Evolutionary conservation across 345 rosid genomes (phyloP), one percentile per base, ranked within the genome.

Genomic region (Pistacia vera): DNA sequence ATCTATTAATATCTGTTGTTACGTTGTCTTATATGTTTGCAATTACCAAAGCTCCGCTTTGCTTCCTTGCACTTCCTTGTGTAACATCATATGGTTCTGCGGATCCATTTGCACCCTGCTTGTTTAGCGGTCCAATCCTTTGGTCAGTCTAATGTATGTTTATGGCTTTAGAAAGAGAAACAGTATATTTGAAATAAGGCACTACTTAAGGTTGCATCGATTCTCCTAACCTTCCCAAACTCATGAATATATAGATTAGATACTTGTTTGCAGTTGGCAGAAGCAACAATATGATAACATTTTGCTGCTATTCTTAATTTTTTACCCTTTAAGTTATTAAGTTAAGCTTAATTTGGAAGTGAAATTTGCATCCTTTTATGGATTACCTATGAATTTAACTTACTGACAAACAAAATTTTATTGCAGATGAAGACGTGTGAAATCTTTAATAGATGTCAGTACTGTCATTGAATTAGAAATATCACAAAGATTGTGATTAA

Each of bases 351-450:
- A 28, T 33, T 13, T 62, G 20, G 46, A 36, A 63, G 64, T 30
- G 51, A 18, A 63, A 30, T 67, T 48, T 30, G 77, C 64, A 63
- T 36, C 48, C 22, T 60, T 68, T n/a, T 25, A 25, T 68, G 71
- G 65, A 61, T 41, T 73, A 12, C 28, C 11, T 11, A 25, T 69
- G 8, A 55, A 6, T 56, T 41, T 41, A 6, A 22, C n/a, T 30
- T 49, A 11, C 41, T 70, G 28, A 44, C 56, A 41, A n/a, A 64
- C 38, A 68, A 25, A 71, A 16, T 30, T 66, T 66, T 30, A 7
- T 68, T 75, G 3, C 81, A 82, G 83, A 76, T 17, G 28, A 76
- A 35, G 61, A 13, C 30, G 57, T n/a, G 67, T 76, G 62, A 70
- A 77, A 66, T 63, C 22, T 57, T 55, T 62, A 35, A 20, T 36